These are phyloP conservation scores for Calophaca sinica DNA, from an alignment of 306 rosid genomes.

Conservation along the genomic window DNA sequence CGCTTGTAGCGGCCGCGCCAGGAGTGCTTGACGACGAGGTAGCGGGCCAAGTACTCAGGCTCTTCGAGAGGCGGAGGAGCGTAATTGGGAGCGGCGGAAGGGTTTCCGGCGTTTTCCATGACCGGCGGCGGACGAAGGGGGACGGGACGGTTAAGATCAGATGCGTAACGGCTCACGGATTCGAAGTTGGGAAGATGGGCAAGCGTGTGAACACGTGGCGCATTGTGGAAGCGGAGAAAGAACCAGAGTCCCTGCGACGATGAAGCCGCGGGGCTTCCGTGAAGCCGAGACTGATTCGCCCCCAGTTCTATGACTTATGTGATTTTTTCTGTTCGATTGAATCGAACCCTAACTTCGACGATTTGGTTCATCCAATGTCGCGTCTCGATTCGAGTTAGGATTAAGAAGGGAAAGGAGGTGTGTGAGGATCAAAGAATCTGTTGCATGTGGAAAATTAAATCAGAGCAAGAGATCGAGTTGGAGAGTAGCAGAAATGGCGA, in stretches of 20 bases:
- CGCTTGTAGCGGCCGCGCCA: conserved; percentile 99
- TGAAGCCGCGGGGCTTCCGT: conserved; percentile 73
- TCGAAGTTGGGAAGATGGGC: conserved; percentile 74
- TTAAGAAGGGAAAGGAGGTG: neutral
- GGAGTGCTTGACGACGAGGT: conserved; percentile 87
- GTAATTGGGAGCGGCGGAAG: conserved; percentile 42
- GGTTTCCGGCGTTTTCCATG: conserved; percentile 54
- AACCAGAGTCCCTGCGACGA: conserved; percentile 77
- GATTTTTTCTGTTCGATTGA: conserved; percentile 35
- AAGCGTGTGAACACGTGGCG: conserved; percentile 81
- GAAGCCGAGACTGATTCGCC: conserved; percentile 98
- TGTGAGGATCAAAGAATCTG: neutral
- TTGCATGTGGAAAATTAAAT: conserved; percentile 27
- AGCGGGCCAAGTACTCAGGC: conserved; percentile 90
- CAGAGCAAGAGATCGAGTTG: conserved; percentile 31
- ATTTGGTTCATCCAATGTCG: conserved; percentile 43
- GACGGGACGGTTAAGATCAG: conserved; percentile 61
- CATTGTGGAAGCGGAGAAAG: conserved; percentile 76
- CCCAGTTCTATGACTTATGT: conserved; percentile 84
- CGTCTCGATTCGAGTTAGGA: neutral
- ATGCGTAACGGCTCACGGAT: conserved; percentile 66
- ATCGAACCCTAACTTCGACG: conserved; percentile 53
- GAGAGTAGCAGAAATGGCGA: conserved; percentile 28
- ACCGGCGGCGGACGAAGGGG: conserved; percentile 29
- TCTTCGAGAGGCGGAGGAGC: conserved; percentile 68